A percentile compares a stretch with the other conserved stretches of the same genome.
Conservation (phyloP, 257 asterid species). For the Striga asiatica region DNA sequence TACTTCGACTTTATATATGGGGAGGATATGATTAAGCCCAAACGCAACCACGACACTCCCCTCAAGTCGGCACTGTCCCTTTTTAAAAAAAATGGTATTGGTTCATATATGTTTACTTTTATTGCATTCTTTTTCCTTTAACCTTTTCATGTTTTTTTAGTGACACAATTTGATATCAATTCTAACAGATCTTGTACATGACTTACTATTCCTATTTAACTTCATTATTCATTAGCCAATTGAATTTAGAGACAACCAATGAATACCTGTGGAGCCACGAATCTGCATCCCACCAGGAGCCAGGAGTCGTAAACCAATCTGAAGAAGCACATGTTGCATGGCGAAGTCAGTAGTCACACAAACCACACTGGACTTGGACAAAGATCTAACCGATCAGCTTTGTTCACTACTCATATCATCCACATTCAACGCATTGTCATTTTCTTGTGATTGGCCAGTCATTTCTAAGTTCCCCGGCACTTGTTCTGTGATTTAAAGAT, state of each 20-base stretch:
- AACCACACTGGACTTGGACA: slow-evolving; percentile 91
- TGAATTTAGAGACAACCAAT: neutral
- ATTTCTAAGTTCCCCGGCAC: slow-evolving; percentile 33
- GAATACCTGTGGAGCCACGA: slow-evolving; percentile 80
- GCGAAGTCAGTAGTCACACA: slow-evolving; percentile 89
- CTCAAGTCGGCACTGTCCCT: too few species aligned
- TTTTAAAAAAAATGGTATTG: too few species aligned
- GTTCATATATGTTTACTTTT: too few species aligned
- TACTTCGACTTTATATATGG: too few species aligned
- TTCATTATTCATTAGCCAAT: neutral
- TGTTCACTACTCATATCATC: slow-evolving; percentile 85
- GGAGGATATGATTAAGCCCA: too few species aligned
- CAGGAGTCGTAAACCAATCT: slow-evolving; percentile 86
- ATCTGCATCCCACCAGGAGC: slow-evolving; percentile 99
- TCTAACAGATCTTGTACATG: neutral
- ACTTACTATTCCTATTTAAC: neutral
- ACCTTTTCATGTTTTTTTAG: too few species aligned
- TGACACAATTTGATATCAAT: too few species aligned
- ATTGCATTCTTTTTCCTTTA: too few species aligned
- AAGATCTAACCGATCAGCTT: slow-evolving; percentile 82
- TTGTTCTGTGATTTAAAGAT: slow-evolving; percentile 21
- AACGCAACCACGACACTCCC: too few species aligned
- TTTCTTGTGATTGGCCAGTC: slow-evolving; percentile 35
- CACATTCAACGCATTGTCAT: slow-evolving; percentile 26
- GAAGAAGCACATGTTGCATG: slow-evolving; percentile 96